Evolutionary conservation across 306 rosid species (phyloP).

Genomic region (Medicago lupulina): DNA sequence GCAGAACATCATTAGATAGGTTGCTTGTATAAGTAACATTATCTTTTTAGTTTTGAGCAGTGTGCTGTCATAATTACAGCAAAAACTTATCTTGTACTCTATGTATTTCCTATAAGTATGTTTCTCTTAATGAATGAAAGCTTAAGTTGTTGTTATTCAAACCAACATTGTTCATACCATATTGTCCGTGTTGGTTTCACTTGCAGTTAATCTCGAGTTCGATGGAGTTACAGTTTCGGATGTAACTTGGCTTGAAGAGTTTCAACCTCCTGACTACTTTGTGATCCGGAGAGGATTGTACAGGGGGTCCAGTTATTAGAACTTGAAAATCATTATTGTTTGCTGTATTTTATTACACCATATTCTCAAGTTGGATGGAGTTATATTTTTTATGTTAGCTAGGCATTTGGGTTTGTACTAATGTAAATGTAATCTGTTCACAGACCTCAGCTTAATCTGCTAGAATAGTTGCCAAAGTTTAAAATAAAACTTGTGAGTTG

Average conservation of each 20-base stretch:
- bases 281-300: constrained; percentile 91
- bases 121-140: no score
- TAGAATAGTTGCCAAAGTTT: background rate
- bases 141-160: no score
- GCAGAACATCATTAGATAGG: no score
- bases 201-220: constrained; percentile 59
- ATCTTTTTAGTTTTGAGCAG: no score
- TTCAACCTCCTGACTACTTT: constrained; percentile 88
- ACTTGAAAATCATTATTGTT: constrained; percentile 57
- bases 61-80: no score
- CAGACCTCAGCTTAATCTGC: no score
- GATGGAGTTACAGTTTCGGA: constrained; percentile 59
- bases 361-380: no score
- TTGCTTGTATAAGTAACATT: no score
- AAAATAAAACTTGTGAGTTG: no score
- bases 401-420: background rate
- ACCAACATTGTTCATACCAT: background rate
- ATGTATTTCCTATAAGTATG: no score
- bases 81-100: no score
- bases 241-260: constrained; percentile 89
- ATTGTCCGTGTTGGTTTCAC: constrained; percentile 7
- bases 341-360: constrained; percentile 45
- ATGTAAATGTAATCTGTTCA: background rate
- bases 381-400: no score
- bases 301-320: constrained; percentile 89